A percentile compares a stretch with the other conserved stretches of the same genome.
phyloP scores from a whole-genome alignment of 2,329 filamentous ascomycete genomes.

The Phyllosticta paracitricarpa region DNA sequence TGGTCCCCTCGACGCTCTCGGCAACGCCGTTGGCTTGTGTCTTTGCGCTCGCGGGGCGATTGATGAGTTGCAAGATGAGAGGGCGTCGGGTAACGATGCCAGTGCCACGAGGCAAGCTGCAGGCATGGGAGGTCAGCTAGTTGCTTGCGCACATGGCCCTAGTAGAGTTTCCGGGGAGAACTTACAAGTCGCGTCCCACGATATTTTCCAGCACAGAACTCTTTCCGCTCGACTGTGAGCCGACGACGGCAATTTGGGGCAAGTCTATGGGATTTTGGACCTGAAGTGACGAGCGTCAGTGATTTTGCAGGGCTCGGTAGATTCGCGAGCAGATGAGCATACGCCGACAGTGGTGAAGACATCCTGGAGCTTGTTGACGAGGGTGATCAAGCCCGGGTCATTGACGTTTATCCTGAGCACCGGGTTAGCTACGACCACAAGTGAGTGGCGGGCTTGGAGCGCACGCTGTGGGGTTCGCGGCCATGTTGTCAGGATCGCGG shows the following conservation, averaged over 20 bases:
- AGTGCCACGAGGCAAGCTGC: conserved; percentile 86
- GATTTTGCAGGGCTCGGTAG: conserved; percentile 11
- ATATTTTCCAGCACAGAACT: conserved; percentile 99
- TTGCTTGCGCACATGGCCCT: not conserved
- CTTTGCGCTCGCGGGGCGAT: conserved; percentile 57
- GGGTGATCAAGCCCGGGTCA: conserved; percentile 59
- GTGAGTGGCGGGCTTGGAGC: conserved; percentile 11
- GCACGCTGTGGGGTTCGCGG: conserved; percentile 32
- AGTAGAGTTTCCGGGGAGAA: conserved; percentile 16
- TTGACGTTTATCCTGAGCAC: conserved; percentile 57
- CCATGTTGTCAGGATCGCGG: conserved; percentile 23
- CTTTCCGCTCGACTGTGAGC: conserved; percentile 98
- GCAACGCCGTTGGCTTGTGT: conserved; percentile 61
- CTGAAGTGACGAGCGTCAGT: conserved; percentile 33
- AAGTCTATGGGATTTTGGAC: conserved; percentile 99
- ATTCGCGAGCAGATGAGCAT: conserved; percentile 23
- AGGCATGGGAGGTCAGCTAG: conserved; percentile 6
- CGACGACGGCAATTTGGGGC: conserved; percentile 95
- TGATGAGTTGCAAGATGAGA: conserved; percentile 95
- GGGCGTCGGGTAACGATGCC: conserved; percentile 95
- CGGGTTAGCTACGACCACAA: conserved; percentile 3
- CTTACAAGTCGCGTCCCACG: conserved; percentile 96
- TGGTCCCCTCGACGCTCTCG: conserved; percentile 50
- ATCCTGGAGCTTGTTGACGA: conserved; percentile 99
- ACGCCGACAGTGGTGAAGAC: conserved; percentile 94